Conservation (phyloP, 2,329 filamentous ascomycete species). For the Tolypocladium inflatum region DNA sequence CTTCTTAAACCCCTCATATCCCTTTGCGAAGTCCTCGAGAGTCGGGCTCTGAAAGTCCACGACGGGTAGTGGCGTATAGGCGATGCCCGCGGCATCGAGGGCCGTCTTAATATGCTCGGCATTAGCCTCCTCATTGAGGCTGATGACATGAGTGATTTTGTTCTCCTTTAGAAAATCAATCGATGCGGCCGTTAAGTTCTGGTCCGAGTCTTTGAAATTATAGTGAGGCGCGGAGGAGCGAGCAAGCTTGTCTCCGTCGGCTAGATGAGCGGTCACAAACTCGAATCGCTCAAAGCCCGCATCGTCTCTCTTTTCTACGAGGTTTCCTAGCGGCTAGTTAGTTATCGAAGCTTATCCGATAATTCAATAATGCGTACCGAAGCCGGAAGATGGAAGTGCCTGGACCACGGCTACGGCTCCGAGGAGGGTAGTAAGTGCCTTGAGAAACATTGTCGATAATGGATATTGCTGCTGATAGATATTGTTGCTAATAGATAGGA, state of each 20-base stretch:
- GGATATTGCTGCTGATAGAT: no score
- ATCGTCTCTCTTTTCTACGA: neutral
- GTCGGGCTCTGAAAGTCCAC: neutral
- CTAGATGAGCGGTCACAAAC: neutral
- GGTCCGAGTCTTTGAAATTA: neutral
- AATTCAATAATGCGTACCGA: neutral
- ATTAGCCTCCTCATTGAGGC: neutral
- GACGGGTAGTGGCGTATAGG: slow-evolving; percentile 1
- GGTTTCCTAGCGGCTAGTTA: neutral
- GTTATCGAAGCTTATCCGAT: neutral
- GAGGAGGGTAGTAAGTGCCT: neutral
- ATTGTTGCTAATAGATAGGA: no score
- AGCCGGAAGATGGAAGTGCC: neutral
- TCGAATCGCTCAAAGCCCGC: neutral
- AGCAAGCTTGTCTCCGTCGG: neutral
- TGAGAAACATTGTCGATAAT: neutral
- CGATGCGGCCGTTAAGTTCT: neutral
- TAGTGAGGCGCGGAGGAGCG: slow-evolving; percentile 4
- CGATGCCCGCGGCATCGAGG: neutral
- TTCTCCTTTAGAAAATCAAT: slow-evolving; percentile 1
- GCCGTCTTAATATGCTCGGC: neutral
- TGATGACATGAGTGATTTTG: neutral
- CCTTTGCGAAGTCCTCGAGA: neutral
- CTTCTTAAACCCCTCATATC: neutral
- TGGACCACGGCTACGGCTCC: neutral